Percentiles rank a stretch among this genome's conserved stretches.
These are phyloP conservation scores for Leishmania major DNA, from an alignment of 208 protist genomes.

Conservation along the genomic window DNA sequence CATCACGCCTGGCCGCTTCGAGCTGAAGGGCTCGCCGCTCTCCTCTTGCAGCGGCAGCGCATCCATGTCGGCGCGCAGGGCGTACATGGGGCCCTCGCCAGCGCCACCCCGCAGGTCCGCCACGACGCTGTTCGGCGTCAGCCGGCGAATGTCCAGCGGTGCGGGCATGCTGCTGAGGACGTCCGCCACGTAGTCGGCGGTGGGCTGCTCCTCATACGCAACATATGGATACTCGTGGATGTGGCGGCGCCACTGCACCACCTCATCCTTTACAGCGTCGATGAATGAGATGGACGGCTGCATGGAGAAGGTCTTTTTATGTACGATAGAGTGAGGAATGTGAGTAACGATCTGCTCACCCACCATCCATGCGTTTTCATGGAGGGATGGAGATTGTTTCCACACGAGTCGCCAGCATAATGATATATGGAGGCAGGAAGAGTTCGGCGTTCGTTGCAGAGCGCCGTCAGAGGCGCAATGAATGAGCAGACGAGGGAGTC, in stretches of 20 bases:
- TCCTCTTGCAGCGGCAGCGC: conserved; percentile 74
- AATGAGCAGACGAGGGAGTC: not conserved
- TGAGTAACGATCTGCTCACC: not conserved
- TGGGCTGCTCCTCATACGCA: conserved; percentile 66
- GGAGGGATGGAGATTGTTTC: not conserved
- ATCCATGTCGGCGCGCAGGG: conserved; percentile 76
- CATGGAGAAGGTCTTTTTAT: not conserved
- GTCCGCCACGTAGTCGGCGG: conserved; percentile 70
- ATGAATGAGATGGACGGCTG: conserved; percentile 13
- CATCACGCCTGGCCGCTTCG: conserved; percentile 56
- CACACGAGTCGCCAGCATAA: not conserved
- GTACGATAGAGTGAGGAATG: not conserved
- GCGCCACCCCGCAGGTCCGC: conserved; percentile 64
- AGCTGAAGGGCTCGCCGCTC: conserved; percentile 53
- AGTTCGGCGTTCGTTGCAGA: not conserved
- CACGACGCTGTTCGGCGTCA: conserved; percentile 58
- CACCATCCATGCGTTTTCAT: not conserved
- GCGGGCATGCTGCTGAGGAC: conserved; percentile 51
- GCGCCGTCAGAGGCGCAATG: too few relatives aligned
- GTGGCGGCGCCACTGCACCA: conserved; percentile 76
- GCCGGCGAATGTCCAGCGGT: conserved; percentile 50
- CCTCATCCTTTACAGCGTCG: conserved; percentile 48
- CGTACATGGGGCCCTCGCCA: conserved; percentile 53
- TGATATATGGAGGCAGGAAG: not conserved
- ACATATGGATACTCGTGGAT: conserved; percentile 71